Evolutionary conservation across 2,329 filamentous ascomycete species (phyloP), one percentile per base, ranked within the genome.

Genomic region (Stemphylium lycopersici): DNA sequence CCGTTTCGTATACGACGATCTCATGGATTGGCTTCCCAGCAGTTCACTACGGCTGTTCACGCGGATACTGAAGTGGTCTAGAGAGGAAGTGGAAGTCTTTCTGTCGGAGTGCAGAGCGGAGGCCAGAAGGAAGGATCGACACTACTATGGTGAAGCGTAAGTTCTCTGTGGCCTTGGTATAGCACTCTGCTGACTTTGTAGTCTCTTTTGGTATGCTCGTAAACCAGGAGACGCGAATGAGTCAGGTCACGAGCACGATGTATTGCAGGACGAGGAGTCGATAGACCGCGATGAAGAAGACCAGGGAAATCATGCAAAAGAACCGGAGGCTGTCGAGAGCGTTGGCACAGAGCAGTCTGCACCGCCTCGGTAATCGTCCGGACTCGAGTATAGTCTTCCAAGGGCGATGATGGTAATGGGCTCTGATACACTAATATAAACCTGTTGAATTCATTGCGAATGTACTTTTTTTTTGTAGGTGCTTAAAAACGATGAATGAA

Each of bases 11-110:
- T 58, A 61, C 13, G 65, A 71, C 20, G 68, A 73, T 45, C 38
- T 69, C 0, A 63, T 63, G 59, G 69, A 69, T 24, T 69, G 62
- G 56, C 55, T 72, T 3, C 64, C 65, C 1, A 67, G 63, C 20
- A 59, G 64, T 32, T 62, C 66, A 1, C 46, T 73, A 10, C 59
- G 61, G 1, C 49, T 73, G 3, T 73, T 73, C 26, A 72, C 69
- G 0, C 57, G 64, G n/a, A 60, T 70, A 7, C 41, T 71, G 15
- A 59, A 62, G 16, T 72, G 67, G 68, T 65, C 58, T 6, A 52
- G 63, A 22, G 66, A 69, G 4, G 65, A 68, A 33, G 63, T 73
- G 0, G 68, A 73, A 34, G 47, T 73, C 0, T 69, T 73, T 26
- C 39, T 72, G 10, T 52, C 66, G 0, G 60, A 63, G n/a, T 67